Base-by-base conservation (phyloP, 495 filamentous ascomycete species). In the Neurospora pannonica region DNA sequence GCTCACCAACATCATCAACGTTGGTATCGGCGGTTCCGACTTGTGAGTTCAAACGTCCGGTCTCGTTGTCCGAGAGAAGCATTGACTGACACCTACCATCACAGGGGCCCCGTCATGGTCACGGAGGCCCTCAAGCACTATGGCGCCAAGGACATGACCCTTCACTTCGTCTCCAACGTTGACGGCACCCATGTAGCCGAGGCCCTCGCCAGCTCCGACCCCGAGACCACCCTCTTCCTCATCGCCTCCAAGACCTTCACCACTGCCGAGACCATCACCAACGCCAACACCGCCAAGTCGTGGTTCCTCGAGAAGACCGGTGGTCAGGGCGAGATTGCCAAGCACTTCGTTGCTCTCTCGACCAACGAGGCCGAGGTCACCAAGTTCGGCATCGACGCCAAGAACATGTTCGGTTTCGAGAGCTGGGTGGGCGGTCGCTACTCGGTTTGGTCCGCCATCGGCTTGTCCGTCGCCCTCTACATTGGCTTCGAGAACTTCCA, bases 181-280 rank as follows among this genome's bases (percentile, higher is more conserved):
- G 96, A 99, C 81, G 96, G 96, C 76, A 98, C 96, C 71, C 96
- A 99, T 85, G 93, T 98, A 80, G 93, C 94, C 69, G 96, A 99
- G 85, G 97, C 96, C 70, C 89, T 98, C 21, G 91, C 90, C 80
- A 80, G 90, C 82, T 95, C 94, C 2, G 89, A 99, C 82, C 94
- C 96, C 21, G 96, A 99, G 86, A 98, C 97, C 62, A 98, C 95
- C 38, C 90, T 99, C 72, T 99, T 98, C 91, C 87, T 98, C 77
- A 89, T 99, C 79, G 96, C 96, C 70, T 98, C 95, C 83, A 99
- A 99, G 90, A 99, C 96, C 72, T 99, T 99, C 87, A 99, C 96
- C 74, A 99, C 96, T 8, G 96, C 96, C 70, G 96, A 99, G 88
- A 99, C 96, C 70, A 91, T 86, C 43, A 98, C 96, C 71, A 99